Conservation (phyloP, 2,329 filamentous ascomycete species). For the Trichoderma cornu-damae region DNA sequence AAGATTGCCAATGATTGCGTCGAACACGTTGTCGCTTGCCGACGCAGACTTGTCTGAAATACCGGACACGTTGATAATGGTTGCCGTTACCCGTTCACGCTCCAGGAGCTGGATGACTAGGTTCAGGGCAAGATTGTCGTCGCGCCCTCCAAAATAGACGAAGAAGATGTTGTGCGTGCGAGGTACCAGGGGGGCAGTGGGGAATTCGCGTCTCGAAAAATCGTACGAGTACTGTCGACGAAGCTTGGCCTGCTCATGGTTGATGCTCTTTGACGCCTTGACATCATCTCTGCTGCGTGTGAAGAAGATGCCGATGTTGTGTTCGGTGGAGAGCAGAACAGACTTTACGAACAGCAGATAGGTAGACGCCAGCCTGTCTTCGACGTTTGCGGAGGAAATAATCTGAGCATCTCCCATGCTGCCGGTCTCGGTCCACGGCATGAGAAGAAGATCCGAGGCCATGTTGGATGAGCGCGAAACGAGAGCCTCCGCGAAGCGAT, state of each 20-base stretch:
- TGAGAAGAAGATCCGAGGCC: slow-evolving; percentile 66
- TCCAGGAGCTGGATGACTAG: slow-evolving; percentile 80
- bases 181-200: slow-evolving; percentile 55
- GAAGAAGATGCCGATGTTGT: slow-evolving; percentile 75
- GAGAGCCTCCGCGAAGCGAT: slow-evolving; percentile 73
- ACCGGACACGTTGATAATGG: slow-evolving; percentile 49
- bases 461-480: slow-evolving; percentile 64
- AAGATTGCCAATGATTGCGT: slow-evolving; percentile 14
- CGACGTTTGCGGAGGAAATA: slow-evolving; percentile 27
- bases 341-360: slow-evolving; percentile 72
- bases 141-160: slow-evolving; percentile 77
- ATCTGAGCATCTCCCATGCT: slow-evolving; percentile 57
- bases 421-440: slow-evolving; percentile 87
- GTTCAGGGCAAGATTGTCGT: slow-evolving; percentile 73
- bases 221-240: slow-evolving; percentile 54
- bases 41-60: slow-evolving; percentile 3
- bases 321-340: slow-evolving; percentile 60
- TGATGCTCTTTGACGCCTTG: slow-evolving; percentile 29
- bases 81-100: slow-evolving; percentile 73
- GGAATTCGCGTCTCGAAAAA: slow-evolving; percentile 50
- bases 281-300: slow-evolving; percentile 50
- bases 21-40: slow-evolving; percentile 17
- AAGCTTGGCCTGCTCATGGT: slow-evolving; percentile 36
- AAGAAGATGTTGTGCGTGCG: slow-evolving; percentile 80
- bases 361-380: slow-evolving; percentile 38